Evolutionary conservation across 495 filamentous ascomycete species (phyloP), one percentile per base, ranked within the genome.

Genomic region (Lophiotrema nucula): DNA sequence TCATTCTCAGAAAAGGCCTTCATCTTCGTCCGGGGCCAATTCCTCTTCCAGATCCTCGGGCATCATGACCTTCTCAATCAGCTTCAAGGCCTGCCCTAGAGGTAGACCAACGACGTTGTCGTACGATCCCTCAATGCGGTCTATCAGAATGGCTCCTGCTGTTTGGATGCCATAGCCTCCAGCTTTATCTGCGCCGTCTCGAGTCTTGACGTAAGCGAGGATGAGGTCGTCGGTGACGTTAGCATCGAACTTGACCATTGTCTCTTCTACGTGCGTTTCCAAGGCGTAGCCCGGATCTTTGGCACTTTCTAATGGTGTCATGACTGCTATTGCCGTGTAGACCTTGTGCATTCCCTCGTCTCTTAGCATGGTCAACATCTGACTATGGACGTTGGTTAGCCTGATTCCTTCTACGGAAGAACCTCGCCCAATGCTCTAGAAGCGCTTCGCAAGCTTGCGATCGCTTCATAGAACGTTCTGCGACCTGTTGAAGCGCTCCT

Each of bases 61-160:
- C 67, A 74, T 73, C 39, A 70, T 70, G 22, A 89, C 86, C 78
- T 83, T 89, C 77, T 98, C 90, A 63, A 95, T 92, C 54, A 96
- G 67, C 73, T 83, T 83, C 72, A 97, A 69, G 22, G 85, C 89
- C 65, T 83, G 80, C 68, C 89, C 81, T 51, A 98, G 74, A 26
- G 93, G 93, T 76, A 98, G 70, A n/a, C 95, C 93, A 47, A 98
- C 83, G 5, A 97, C 93, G 76, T 97, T 97, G 79, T 98, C 92
- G 67, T 84, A 90, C 42, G 82, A 83, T 5, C 93, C 95, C 61
- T 96, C 86, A 53, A 98, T 87, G 72, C 78, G 85, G 72, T 96
- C 90, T 16, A 98, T 81, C 53, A 97, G 68, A 62, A 96, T 79
- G 1, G 84, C 81, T n/a, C 89, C 93, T 2, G 92, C 69, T 2